Conservation (phyloP, 352 stramenopile species). For the Globisporangium uncinulatum region DNA sequence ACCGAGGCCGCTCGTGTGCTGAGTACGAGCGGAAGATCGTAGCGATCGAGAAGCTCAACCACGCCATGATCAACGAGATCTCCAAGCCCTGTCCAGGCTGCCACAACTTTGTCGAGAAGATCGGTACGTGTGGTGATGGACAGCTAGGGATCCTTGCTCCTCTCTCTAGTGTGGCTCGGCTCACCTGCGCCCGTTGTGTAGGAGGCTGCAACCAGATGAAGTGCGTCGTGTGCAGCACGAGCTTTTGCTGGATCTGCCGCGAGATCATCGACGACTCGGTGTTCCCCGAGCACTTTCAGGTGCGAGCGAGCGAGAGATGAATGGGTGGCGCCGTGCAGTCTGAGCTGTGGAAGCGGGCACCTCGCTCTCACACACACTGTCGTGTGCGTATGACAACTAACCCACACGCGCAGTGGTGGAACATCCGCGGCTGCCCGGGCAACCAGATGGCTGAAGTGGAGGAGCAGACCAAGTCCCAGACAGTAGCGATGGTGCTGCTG, state of each 20-base stretch:
- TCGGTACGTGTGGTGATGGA: conserved; percentile 34
- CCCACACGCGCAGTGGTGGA: conserved; percentile 75
- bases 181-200: too few species aligned
- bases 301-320: too few species aligned
- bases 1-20: conserved; percentile 56
- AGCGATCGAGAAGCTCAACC: conserved; percentile 84
- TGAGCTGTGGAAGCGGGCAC: too few species aligned
- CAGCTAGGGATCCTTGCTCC: too few species aligned
- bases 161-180: too few species aligned
- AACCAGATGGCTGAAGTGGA: conserved; percentile 69
- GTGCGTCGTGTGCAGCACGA: conserved; percentile 69
- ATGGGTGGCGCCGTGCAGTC: too few species aligned
- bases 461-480: conserved; percentile 30
- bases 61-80: conserved; percentile 68
- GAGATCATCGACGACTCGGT: conserved; percentile 75
- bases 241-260: conserved; percentile 89
- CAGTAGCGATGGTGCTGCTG: conserved; percentile 27
- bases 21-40: conserved; percentile 73
- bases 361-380: too few species aligned
- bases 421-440: conserved; percentile 60
- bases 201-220: conserved; percentile 92
- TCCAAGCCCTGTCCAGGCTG: conserved; percentile 85
- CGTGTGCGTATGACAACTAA: too few species aligned
- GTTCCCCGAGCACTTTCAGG: conserved; percentile 86
- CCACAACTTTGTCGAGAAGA: conserved; percentile 88